Base-by-base conservation (phyloP, 176 grass and related monocot genomes). In the Triticum urartu region DNA sequence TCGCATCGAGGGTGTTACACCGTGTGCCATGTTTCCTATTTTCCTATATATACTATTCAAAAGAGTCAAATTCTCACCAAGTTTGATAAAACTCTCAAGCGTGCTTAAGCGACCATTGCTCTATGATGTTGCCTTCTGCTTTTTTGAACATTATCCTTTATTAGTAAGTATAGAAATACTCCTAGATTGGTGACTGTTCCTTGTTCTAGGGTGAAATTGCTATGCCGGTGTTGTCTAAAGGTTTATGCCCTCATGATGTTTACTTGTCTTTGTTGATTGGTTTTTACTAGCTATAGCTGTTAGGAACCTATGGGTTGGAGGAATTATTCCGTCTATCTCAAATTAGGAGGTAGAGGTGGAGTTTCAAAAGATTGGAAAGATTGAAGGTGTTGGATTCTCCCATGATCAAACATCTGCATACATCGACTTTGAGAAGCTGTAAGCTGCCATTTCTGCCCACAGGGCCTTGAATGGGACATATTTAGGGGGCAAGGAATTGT, bases 391-490 rank as follows among this genome's bases (percentile, higher is more conserved):
- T 32, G 80, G 79, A 81, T 98, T 94, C 35, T 94, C 93, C 60
- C 85, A 68, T 11, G 85, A 94, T 79, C 83, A 89, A 48, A 92
- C 91, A 73, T 84, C 90, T 1, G 90, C 94, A 0, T 88, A 94
- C 32, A 76, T 98, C 76, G 94, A 95, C 82, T 94, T 91, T 18
- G 85, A 82, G 68, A 94, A 90, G 68, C 84, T 91, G 47, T 92
- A 98, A 79, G 94, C 92, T 78, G 94, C 97, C 25, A 98, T 98
- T 86, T 90, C 91, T 47, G 94, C 94, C 82, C 97, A 94, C 67
- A 91, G 88, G 81, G 79, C 81, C 56, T 82, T 98, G 87, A 95
- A 98, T 64, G 90, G 92, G 72, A 90, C 79, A 85, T 2, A 39
- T 82, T 81, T 98, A 38, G 90, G 91, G 63, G 40, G 40, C 40